Evolutionary conservation across 2,329 filamentous ascomycete genomes (phyloP).

Genomic region (Fusarium proliferatum): DNA sequence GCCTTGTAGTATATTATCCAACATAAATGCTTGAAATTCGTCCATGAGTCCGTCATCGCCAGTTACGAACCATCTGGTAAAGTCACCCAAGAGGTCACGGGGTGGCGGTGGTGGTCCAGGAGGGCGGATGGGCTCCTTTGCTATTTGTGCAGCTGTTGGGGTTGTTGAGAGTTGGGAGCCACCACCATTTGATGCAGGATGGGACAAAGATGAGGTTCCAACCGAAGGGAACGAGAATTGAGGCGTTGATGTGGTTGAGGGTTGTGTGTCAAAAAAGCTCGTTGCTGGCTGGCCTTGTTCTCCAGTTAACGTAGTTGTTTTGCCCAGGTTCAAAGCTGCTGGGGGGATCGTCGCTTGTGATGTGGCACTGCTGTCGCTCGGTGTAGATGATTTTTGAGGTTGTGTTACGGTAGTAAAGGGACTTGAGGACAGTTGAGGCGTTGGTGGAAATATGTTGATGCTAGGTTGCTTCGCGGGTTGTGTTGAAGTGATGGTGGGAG

Average conservation of each 20-base stretch:
- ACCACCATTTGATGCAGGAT: background rate
- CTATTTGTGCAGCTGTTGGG: constrained; percentile 1
- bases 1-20: constrained; percentile 58
- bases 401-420: constrained; percentile 21
- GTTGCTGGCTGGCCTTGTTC: constrained; percentile 12
- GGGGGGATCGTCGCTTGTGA: background rate
- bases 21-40: constrained; percentile 59
- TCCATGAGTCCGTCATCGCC: constrained; percentile 66
- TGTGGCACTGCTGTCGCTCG: background rate
- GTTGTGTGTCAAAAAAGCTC: background rate
- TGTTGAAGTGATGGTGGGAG: background rate
- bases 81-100: constrained; percentile 59
- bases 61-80: constrained; percentile 65
- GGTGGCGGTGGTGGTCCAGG: constrained; percentile 29
- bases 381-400: background rate
- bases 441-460: constrained; percentile 26
- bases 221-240: constrained; percentile 23
- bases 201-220: constrained; percentile 1
- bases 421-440: constrained; percentile 25
- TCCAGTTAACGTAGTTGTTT: background rate
- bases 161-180: constrained; percentile 5
- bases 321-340: background rate
- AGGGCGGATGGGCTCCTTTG: constrained; percentile 8
- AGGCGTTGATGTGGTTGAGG: background rate
- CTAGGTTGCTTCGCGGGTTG: constrained; percentile 20